Base-by-base conservation (phyloP, 306 rosid genomes). In the Quercus wislizeni region DNA sequence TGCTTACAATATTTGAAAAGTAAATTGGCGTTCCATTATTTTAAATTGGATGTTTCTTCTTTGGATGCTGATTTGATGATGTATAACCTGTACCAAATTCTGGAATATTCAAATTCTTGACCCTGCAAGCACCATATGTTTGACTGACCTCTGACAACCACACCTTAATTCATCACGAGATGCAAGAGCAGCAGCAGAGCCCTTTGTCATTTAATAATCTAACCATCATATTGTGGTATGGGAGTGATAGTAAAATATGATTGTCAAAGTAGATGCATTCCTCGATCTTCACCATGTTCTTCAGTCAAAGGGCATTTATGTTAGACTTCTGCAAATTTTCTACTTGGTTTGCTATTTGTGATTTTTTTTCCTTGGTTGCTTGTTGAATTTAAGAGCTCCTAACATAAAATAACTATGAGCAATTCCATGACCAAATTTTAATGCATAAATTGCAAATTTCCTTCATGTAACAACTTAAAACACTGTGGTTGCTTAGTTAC, bases 401-500 rank as follows among this genome's bases (percentile, higher is more conserved):
- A 6, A 62, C 3, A 19, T 55, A 19, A 55, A 19, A 49, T 27
- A 43, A 19, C 6, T 6, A 31, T 52, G 67, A 77, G 15, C 55
- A 67, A 54, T 65, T 77, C 52, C 25, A 19, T 21, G 62, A 58
- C 59, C 25, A 49, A 35, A 51, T 1, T 52, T 51, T 11, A 31
- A 20, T 19, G 76, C 68, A 38, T 73, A 33, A 19, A 52, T 28
- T 35, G 54, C 28, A 74, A 21, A 74, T 68, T 51, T 51, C 51
- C 77, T 69, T 51, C 71, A 69, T 52, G 54, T 69, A 58, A 69
- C 72, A 70, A 75, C 78, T 63, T 71, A 49, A 35, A 70, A 75
- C 71, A 63, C 54, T 25, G 10, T 9, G 43, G 17, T 25, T 63
- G 59, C 49, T 41, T n/a, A 11, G 20, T 76, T 71, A 61, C 33